Evolutionary conservation across 2,329 filamentous ascomycete species (phyloP), one percentile per base, ranked within the genome.

Genomic region (Nannizziopsis arthrosporioides): DNA sequence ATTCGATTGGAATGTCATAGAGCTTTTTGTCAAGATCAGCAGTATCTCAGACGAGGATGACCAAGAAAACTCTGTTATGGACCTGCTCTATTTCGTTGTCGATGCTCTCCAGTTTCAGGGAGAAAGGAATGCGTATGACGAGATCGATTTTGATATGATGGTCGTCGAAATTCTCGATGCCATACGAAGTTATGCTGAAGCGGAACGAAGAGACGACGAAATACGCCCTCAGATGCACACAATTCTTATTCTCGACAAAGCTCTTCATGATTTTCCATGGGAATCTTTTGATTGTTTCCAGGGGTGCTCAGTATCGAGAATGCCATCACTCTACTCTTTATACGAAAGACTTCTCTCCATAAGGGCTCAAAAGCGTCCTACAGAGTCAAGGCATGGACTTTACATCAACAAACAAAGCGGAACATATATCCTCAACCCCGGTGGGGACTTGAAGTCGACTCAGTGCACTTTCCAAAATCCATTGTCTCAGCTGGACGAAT

Each of bases 21-120:
- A 94, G 57, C 70, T 98, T 0, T 96, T 98, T 57, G 76, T 94
- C 51, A 86, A 86, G 0, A 75, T 98, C 0, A 87, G 87, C 2
- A 80, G 86, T 57, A 77, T 85, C 2, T 77, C 77, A 0, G 74
- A 76, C 6, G 76, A 81, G 1, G 78, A 81, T 50, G 87, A 94
- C 53, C 75, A 93, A 17, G 90, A 96, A 54, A 90, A 96, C 59
- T 80, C 83, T 0, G 70, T 98, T n/a, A 87, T 83, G 56, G 92
- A 98, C 62, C 71, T 98, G 22, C 76, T 98, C 2, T 96, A 95
- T 67, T 96, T 96, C 61, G 85, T 96, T 1, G 82, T 98, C 5
- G 92, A 98, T 59, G 89, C 96, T 44, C 73, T 98, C 2, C 92
- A 96, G 62, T 96, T 98, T 65, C 86, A 94, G 57, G 92, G 92